phyloP scores from a whole-genome alignment of 1,284 basidiomycete genomes.

The Mycena citricolor region DNA sequence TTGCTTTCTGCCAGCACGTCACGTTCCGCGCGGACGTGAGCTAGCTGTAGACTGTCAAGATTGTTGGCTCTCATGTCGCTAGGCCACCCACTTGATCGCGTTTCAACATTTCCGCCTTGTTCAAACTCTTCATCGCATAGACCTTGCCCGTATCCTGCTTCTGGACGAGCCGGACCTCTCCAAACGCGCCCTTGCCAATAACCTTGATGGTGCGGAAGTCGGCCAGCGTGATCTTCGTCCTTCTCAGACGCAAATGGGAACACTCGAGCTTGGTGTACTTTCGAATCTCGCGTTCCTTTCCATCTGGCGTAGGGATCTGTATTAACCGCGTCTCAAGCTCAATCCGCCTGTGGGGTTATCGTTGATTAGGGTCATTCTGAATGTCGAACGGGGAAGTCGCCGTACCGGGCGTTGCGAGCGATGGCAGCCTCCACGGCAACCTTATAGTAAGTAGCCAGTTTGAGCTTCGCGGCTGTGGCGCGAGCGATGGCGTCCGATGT shows the following conservation, averaged over 20 bases:
- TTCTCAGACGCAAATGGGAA: conserved; percentile 84
- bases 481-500: conserved; percentile 88
- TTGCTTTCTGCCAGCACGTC: conserved; percentile 98
- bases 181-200: conserved; percentile 98
- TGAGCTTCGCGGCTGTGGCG: conserved; percentile 94
- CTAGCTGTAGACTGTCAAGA: conserved; percentile 61
- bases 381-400: not conserved
- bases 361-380: conserved; percentile 2
- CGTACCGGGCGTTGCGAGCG: conserved; percentile 61
- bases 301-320: conserved; percentile 73
- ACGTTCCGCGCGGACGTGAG: conserved; percentile 97
- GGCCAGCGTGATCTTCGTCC: conserved; percentile 90
- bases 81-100: conserved; percentile 81
- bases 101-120: conserved; percentile 99
- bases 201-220: conserved; percentile 98
- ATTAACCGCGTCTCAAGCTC: conserved; percentile 90
- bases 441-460: conserved; percentile 98
- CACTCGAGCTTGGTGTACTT: conserved; percentile 92
- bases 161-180: conserved; percentile 93
- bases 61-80: conserved; percentile 1
- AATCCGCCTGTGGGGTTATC: conserved; percentile 64
- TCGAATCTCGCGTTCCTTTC: conserved; percentile 88
- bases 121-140: conserved; percentile 98
- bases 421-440: conserved; percentile 88
- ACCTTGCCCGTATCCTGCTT: conserved; percentile 98